A percentile compares a stretch with the other conserved stretches of the same genome.
These are phyloP conservation scores for Talaromyces liani DNA, from an alignment of 495 filamentous ascomycete species.

Conservation along the genomic window DNA sequence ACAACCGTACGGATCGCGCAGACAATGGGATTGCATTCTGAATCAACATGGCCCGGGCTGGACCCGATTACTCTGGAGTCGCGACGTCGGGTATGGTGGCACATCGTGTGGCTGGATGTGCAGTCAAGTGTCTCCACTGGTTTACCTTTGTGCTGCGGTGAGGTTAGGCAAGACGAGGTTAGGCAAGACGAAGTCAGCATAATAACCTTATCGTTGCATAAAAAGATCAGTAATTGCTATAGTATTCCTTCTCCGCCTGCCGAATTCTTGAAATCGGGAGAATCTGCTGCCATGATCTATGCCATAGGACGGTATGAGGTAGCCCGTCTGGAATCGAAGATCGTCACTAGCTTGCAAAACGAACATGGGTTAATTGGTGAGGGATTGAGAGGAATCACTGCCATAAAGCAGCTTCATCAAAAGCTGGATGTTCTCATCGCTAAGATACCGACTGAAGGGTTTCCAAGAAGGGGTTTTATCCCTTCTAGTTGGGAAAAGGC, in stretches of 20 bases:
- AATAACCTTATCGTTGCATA: neutral
- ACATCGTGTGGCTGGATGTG: conserved; percentile 20
- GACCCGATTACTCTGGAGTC: conserved; percentile 4
- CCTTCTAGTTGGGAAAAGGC: neutral
- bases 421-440: conserved; percentile 3
- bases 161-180: neutral
- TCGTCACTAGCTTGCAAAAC: conserved; percentile 1
- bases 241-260: neutral
- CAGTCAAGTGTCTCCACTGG: conserved; percentile 17
- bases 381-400: neutral
- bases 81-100: conserved; percentile 17
- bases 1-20: conserved; percentile 13
- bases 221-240: neutral
- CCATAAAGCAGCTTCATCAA: conserved; percentile 4
- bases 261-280: neutral
- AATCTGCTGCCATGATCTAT: conserved; percentile 7
- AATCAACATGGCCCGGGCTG: conserved; percentile 1
- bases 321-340: neutral
- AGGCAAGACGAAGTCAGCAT: conserved; percentile 2
- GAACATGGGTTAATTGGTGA: neutral
- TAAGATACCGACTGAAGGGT: neutral
- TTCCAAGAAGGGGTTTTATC: conserved; percentile 1
- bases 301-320: conserved; percentile 3
- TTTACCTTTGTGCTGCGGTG: conserved; percentile 12
- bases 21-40: conserved; percentile 17